A percentile compares a stretch with the other conserved stretches of the same genome.
Conservation (phyloP, 2,329 filamentous ascomycete species). For the Curvularia verruculosa region DNA sequence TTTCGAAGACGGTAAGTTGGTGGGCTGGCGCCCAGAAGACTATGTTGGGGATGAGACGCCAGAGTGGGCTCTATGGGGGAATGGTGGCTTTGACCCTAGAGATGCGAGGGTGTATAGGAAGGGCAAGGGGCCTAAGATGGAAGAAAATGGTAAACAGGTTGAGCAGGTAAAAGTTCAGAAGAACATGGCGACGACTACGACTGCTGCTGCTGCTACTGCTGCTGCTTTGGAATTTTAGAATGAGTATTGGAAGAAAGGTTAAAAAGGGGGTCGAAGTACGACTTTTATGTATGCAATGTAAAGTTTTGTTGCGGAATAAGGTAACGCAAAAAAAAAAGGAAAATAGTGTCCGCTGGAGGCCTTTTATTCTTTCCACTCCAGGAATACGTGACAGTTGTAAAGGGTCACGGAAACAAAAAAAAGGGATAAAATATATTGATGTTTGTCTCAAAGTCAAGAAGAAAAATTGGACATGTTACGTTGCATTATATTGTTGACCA, state of each 20-base stretch:
- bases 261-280: background rate
- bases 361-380: background rate
- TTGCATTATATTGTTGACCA: no score
- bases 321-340: no score
- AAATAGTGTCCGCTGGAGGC: no score
- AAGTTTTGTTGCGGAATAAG: background rate
- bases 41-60: constrained; percentile 86
- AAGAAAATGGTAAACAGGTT: constrained; percentile 16
- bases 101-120: constrained; percentile 89
- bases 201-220: no score
- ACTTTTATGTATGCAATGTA: background rate
- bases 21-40: constrained; percentile 84
- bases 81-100: constrained; percentile 90
- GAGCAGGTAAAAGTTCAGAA: constrained; percentile 15
- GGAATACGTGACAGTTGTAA: no score
- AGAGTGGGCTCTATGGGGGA: constrained; percentile 94
- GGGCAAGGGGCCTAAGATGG: constrained; percentile 63
- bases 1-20: constrained; percentile 52
- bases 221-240: constrained; percentile 21
- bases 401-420: no score
- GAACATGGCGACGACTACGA: constrained; percentile 5
- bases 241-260: background rate
- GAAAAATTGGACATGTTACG: no score
- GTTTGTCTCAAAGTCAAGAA: no score
- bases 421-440: no score